Conservation (phyloP, 1,284 basidiomycete species). For the Lentinus polychrous region DNA sequence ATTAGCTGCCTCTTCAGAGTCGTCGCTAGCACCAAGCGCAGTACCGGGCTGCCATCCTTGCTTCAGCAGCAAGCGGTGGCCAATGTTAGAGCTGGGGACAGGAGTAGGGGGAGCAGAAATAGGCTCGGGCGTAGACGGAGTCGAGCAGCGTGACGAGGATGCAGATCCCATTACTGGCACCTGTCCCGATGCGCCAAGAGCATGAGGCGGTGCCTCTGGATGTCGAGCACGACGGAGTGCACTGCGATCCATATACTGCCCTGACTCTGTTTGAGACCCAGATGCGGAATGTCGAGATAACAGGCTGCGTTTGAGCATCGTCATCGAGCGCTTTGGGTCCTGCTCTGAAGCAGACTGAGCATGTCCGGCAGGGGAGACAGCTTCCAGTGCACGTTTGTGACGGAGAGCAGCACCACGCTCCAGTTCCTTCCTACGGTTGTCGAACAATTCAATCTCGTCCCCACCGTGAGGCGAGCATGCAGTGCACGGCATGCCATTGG, state of each 20-base stretch:
- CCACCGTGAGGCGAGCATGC: slow-evolving; percentile 44
- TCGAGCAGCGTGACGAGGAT: not conserved
- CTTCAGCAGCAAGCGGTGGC: slow-evolving; percentile 57
- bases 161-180: not conserved
- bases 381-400: slow-evolving; percentile 24
- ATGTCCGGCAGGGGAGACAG: slow-evolving; percentile 4
- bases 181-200: slow-evolving; percentile 22
- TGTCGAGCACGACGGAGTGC: slow-evolving; percentile 56
- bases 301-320: slow-evolving; percentile 52
- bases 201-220: slow-evolving; percentile 37
- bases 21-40: slow-evolving; percentile 37
- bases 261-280: slow-evolving; percentile 3
- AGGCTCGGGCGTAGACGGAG: slow-evolving; percentile 13
- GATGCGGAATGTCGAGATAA: slow-evolving; percentile 39
- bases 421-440: slow-evolving; percentile 20
- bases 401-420: not conserved
- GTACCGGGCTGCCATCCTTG: slow-evolving; percentile 72
- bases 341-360: slow-evolving; percentile 16
- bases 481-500: slow-evolving; percentile 48
- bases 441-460: slow-evolving; percentile 57
- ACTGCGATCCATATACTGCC: slow-evolving; percentile 56
- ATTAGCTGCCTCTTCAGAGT: slow-evolving; percentile 24
- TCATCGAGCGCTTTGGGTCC: slow-evolving; percentile 55
- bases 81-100: slow-evolving; percentile 53
- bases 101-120: slow-evolving; percentile 36